Conservation (phyloP, 2,329 filamentous ascomycete genomes). For the Penicillium sp. region DNA sequence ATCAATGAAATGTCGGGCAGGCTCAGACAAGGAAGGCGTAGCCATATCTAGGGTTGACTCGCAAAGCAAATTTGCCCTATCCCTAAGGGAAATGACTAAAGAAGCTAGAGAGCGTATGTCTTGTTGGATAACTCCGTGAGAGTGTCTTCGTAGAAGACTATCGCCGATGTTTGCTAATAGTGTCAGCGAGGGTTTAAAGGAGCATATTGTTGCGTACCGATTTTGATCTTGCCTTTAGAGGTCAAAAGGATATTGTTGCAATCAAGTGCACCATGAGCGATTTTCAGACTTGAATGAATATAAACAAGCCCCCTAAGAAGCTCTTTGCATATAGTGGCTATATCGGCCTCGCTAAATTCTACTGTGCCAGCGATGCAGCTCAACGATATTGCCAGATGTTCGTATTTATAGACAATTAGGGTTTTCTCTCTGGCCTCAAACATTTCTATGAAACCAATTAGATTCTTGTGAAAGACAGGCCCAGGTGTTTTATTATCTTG, state of each 20-base stretch:
- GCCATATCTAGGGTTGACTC: background rate
- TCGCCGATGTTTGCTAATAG: slow-evolving; percentile 2
- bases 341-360: slow-evolving; percentile 10
- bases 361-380: slow-evolving; percentile 6
- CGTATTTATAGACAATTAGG: slow-evolving; percentile 11
- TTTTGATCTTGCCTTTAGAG: slow-evolving; percentile 9
- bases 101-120: background rate
- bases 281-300: slow-evolving; percentile 7
- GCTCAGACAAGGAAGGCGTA: background rate
- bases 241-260: slow-evolving; percentile 11
- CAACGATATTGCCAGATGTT: slow-evolving; percentile 9
- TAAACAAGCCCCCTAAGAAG: slow-evolving; percentile 8
- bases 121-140: background rate
- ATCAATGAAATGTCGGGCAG: background rate
- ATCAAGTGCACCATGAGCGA: slow-evolving; percentile 2
- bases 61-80: background rate
- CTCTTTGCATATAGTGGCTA: slow-evolving; percentile 13
- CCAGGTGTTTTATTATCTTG: background rate
- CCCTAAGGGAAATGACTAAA: background rate
- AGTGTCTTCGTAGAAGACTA: background rate
- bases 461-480: slow-evolving; percentile 2
- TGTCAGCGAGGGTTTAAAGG: background rate
- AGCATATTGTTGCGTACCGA: slow-evolving; percentile 4
- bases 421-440: background rate
- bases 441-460: slow-evolving; percentile 2